Base-by-base conservation (phyloP, 257 asterid species). In the Prunella vulgaris region DNA sequence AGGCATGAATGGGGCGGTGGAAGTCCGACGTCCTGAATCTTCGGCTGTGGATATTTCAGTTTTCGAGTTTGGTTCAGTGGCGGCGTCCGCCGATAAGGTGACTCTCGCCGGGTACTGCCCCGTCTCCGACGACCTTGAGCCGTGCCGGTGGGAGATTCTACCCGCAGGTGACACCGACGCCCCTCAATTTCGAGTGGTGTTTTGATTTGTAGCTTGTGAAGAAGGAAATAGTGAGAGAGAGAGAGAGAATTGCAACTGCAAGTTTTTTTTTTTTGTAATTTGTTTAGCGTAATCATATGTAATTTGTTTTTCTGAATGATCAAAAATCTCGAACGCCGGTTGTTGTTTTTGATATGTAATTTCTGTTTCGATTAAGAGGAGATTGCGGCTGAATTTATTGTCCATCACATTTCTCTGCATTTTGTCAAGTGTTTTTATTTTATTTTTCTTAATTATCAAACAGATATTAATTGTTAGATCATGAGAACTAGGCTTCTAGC, bases 101-200 rank as follows among this genome's bases (percentile, higher is more conserved):
- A 90, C 97, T 3, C 84, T 90, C 53, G 87, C 97, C 5, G 95
- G 96, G 6, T 90, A 72, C 74, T 90, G 92, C 72, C 93, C 97
- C 5, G 95, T 88, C 14, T 88, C 95, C 42, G 97, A 90, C 33
- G 97, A 90, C 35, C 83, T 90, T 15, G 92, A 90, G 82, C 94
- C 96, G 27, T 86, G 97, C 85, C 92, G 94, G 44, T 90, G 96
- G 97, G 96, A 88, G 88, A 82, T 90, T 60, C 67, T 86, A 58
- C 94, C 96, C 1, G 92, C 96, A 59, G 83, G 79, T 61, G 92
- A 82, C 75, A 81, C 89, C 25, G 80, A 86, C 61, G 94, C 97
- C n/a, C 96, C 97, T 3, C 97, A 85, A 74, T 90, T 90, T 67
- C 96, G 94, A 15, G 92, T 90, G 17, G 95, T 88, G 33, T 90